Evolutionary conservation across 73 alveolate species (phyloP).

Genomic region (Tetrahymena thermophila): DNA sequence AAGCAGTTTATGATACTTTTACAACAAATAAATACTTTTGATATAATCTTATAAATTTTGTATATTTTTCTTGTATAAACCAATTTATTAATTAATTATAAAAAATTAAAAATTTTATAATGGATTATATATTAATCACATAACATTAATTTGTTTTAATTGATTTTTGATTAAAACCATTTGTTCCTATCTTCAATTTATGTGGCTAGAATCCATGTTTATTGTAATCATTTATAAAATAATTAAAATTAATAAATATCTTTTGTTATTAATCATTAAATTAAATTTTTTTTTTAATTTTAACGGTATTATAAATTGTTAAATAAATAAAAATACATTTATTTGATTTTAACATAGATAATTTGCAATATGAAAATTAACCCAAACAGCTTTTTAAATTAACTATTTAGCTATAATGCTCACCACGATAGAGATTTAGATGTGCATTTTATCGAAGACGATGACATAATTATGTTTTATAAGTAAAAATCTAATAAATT

Average conservation of each 20-base stretch:
- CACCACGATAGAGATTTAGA: background rate
- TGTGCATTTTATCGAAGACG: background rate
- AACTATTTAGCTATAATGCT: background rate
- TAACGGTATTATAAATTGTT: background rate
- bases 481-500: background rate
- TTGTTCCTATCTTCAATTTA: no score
- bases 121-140: no score
- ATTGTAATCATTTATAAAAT: no score
- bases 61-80: background rate
- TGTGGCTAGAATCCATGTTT: background rate
- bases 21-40: slow-evolving; percentile 35
- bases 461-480: background rate
- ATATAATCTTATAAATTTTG: background rate
- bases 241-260: background rate
- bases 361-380: background rate
- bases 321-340: background rate
- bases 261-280: background rate
- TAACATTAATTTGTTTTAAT: no score
- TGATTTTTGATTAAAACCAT: no score
- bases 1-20: slow-evolving; percentile 36
- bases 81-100: no score
- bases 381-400: background rate
- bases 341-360: background rate
- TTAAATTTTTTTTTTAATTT: background rate
- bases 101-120: no score